phyloP scores from a whole-genome alignment of 805 yeast species.

The Yamadazyma scolyti region DNA sequence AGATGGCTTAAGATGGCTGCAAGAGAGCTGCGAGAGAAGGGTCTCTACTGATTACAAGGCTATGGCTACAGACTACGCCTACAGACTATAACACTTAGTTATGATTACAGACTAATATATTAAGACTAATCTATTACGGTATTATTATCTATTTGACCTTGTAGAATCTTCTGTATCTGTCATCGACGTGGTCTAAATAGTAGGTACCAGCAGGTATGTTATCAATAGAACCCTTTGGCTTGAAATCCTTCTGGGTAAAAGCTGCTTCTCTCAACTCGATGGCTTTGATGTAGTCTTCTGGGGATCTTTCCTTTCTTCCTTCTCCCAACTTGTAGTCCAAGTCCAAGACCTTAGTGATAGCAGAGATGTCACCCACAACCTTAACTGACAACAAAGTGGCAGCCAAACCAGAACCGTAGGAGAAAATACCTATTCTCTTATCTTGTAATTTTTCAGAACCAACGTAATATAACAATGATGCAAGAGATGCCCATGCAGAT shows the following conservation, averaged over 20 bases:
- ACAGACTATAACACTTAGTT: too few species aligned
- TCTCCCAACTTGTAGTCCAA: constrained; percentile 62
- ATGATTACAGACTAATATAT: too few species aligned
- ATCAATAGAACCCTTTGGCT: constrained; percentile 78
- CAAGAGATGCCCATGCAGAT: constrained; percentile 81
- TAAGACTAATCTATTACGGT: too few species aligned
- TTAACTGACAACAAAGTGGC: constrained; percentile 78
- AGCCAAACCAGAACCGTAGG: constrained; percentile 98
- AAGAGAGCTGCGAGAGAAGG: too few species aligned
- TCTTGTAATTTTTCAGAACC: constrained; percentile 71
- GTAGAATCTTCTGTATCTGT: constrained; percentile 70
- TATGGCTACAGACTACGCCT: too few species aligned
- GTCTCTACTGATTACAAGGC: too few species aligned
- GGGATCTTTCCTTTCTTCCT: constrained; percentile 63
- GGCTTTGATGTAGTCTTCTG: constrained; percentile 78
- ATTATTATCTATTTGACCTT: constrained; percentile 5
- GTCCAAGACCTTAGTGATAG: constrained; percentile 61
- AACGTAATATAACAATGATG: constrained; percentile 74
- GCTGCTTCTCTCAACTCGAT: constrained; percentile 84
- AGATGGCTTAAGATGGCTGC: too few species aligned
- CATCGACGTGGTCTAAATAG: constrained; percentile 81
- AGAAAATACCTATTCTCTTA: constrained; percentile 87
- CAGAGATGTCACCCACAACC: constrained; percentile 76
- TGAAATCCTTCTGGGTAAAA: constrained; percentile 74
- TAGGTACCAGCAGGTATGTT: constrained; percentile 71